Base-by-base conservation (phyloP, 805 yeast species). In the Grigorovia transvaalensis region DNA sequence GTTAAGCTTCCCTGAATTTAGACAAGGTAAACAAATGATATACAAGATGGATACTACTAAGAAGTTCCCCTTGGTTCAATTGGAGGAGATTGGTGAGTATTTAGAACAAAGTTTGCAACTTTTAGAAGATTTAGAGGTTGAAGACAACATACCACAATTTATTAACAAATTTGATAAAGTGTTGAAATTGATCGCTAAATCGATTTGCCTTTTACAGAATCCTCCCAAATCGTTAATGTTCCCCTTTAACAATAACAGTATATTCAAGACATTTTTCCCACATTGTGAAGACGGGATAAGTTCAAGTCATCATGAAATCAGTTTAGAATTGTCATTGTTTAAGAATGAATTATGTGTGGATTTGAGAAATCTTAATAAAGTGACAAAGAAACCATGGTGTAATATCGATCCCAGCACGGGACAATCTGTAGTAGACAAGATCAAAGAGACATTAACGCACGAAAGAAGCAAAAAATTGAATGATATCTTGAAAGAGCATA, bases 331-430 rank as follows among this genome's bases (percentile, higher is more conserved):
- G 29, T 77, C 77, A 50, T 67, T 84, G 20, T 72, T 75, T 55
- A 83, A 80, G 62, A 80, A 83, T 19, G 89, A 85, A 58, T 62
- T 84, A 3, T 73, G 82, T 23, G 65, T 83, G 7, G 89, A 84
- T 50, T 66, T 82, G 52, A 77, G 79, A 59, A 74, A 75, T 49
- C 60, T 84, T 41, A 70, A 67, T 38, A 66, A 66, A 20, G 74
- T 84, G 9, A 73, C 73, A 0, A 80, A 76, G 54, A 71, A 70
- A 52, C 90, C 90, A 1, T 85, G 90, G 90, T 68, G 76, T 53
- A 67, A 73, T 4, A 73, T 82, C 6, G 76, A 80, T 52, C 67
- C 68, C 8, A 50, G 59, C 5, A 60, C 64, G 2, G 80, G 80
- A 0, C 70, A 71, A 49, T 79, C 86, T 4, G 75, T 79, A 59